Evolutionary conservation across 1,139 yeast species (phyloP).

Genomic region (Groenewaldozyma auringiensis): DNA sequence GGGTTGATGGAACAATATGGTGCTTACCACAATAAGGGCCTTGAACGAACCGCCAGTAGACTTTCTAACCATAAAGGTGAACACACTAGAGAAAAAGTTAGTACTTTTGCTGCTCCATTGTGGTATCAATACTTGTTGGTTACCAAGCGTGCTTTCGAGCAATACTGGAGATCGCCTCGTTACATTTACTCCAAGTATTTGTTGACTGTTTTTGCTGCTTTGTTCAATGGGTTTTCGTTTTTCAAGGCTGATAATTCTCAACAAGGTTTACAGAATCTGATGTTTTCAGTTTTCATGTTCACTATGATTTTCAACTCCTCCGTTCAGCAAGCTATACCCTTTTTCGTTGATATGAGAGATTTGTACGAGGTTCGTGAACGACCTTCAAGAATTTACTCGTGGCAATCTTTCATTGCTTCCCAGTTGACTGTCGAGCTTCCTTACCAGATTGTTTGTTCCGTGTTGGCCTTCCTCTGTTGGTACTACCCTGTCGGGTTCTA

Average conservation of each 20-base stretch:
- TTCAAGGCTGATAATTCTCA: slow-evolving; percentile 55
- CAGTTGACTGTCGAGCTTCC: slow-evolving; percentile 71
- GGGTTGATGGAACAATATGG: slow-evolving; percentile 19
- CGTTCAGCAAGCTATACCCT: slow-evolving; percentile 67
- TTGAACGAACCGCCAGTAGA: slow-evolving; percentile 12
- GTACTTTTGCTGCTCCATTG: slow-evolving; percentile 37
- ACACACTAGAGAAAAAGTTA: slow-evolving; percentile 19
- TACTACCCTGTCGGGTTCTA: slow-evolving; percentile 69
- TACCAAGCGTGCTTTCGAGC: slow-evolving; percentile 46
- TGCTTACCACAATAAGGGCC: slow-evolving; percentile 18
- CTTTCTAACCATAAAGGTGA: slow-evolving; percentile 10
- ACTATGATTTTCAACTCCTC: slow-evolving; percentile 53
- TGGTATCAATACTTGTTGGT: slow-evolving; percentile 46
- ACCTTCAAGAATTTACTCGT: slow-evolving; percentile 58
- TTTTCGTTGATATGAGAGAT: slow-evolving; percentile 62
- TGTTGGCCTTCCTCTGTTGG: slow-evolving; percentile 63
- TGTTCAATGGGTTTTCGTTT: slow-evolving; percentile 71
- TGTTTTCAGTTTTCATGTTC: slow-evolving; percentile 63
- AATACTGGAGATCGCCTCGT: slow-evolving; percentile 69
- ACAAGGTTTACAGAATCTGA: slow-evolving; percentile 39
- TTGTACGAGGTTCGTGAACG: slow-evolving; percentile 87
- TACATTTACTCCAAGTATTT: slow-evolving; percentile 62
- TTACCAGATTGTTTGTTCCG: slow-evolving; percentile 59
- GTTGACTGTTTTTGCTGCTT: slow-evolving; percentile 42
- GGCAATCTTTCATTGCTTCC: slow-evolving; percentile 55